Percentiles rank a stretch among this genome's conserved stretches.
These are phyloP conservation scores for Hypoxylon fuscum DNA, from an alignment of 495 filamentous ascomycete species.

Conservation along the genomic window DNA sequence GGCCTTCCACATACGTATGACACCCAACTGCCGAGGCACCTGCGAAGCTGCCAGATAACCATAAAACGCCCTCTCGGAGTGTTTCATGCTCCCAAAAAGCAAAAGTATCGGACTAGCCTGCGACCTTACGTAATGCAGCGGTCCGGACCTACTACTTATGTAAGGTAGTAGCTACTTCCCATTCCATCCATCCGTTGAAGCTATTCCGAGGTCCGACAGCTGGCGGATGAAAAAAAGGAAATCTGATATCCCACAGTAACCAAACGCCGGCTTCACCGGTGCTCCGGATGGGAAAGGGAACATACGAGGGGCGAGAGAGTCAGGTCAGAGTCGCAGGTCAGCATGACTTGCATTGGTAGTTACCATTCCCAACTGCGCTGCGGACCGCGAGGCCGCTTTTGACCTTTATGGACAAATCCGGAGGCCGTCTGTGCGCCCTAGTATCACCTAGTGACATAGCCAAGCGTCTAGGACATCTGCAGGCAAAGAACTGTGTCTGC, in stretches of 20 bases:
- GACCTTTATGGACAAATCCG: constrained; percentile 22
- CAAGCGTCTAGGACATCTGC: constrained; percentile 22
- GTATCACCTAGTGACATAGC: constrained; percentile 13
- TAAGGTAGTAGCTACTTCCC: constrained; percentile 24
- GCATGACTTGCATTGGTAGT: constrained; percentile 29
- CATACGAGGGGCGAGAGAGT: constrained; percentile 24
- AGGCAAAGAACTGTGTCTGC: constrained; percentile 1
- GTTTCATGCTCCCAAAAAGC: constrained; percentile 7
- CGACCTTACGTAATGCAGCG: constrained; percentile 10
- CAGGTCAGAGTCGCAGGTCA: constrained; percentile 34
- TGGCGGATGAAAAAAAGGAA: background rate
- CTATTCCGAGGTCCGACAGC: constrained; percentile 9
- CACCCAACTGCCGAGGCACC: constrained; percentile 38
- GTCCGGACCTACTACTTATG: constrained; percentile 32
- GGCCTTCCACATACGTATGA: constrained; percentile 21
- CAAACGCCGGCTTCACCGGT: constrained; percentile 9
- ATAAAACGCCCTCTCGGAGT: constrained; percentile 17
- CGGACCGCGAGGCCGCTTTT: constrained; percentile 18
- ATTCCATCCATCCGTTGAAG: constrained; percentile 11
- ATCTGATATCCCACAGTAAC: constrained; percentile 9
- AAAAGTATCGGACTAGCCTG: constrained; percentile 3
- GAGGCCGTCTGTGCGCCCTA: background rate
- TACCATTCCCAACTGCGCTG: constrained; percentile 10
- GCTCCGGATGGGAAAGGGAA: constrained; percentile 15
- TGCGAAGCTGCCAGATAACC: constrained; percentile 17